Evolutionary conservation across 2,329 filamentous ascomycete species (phyloP).

Genomic region (Ophiostoma sp.): DNA sequence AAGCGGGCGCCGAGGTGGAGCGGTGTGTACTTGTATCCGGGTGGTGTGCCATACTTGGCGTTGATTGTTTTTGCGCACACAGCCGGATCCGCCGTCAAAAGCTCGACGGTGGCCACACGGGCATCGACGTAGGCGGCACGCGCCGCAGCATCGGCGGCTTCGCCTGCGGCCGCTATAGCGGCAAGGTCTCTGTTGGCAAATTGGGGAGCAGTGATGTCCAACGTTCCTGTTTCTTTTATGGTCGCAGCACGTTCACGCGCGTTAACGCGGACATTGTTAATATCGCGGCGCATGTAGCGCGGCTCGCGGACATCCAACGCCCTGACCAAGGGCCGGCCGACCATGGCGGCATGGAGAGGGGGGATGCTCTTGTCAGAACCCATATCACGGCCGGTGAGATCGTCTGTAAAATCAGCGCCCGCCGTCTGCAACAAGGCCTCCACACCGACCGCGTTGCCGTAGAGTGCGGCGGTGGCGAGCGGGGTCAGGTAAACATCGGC

Average conservation of each 20-base stretch:
- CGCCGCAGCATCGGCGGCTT: neutral
- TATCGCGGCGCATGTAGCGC: neutral
- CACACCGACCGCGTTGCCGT: neutral
- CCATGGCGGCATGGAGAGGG: neutral
- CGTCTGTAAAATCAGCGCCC: neutral
- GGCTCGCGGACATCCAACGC: neutral
- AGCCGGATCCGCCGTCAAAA: neutral
- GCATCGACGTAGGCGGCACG: neutral
- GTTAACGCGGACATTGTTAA: too few relatives aligned
- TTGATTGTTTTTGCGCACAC: neutral
- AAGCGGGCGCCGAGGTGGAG: neutral
- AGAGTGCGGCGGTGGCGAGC: neutral
- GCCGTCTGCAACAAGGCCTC: neutral
- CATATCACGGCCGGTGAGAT: neutral
- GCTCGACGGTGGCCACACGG: neutral
- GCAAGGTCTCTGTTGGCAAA: neutral
- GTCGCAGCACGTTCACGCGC: too few relatives aligned
- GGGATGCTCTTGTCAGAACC: neutral
- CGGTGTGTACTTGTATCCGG: neutral
- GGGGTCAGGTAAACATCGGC: neutral
- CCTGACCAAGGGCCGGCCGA: neutral
- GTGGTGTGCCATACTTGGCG: neutral
- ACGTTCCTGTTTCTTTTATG: neutral
- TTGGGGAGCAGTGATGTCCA: neutral
- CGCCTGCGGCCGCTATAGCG: neutral